A percentile compares a stretch with the other conserved stretches of the same genome.
Conservation (phyloP, 1,284 basidiomycete genomes). For the Peniophora sp. region DNA sequence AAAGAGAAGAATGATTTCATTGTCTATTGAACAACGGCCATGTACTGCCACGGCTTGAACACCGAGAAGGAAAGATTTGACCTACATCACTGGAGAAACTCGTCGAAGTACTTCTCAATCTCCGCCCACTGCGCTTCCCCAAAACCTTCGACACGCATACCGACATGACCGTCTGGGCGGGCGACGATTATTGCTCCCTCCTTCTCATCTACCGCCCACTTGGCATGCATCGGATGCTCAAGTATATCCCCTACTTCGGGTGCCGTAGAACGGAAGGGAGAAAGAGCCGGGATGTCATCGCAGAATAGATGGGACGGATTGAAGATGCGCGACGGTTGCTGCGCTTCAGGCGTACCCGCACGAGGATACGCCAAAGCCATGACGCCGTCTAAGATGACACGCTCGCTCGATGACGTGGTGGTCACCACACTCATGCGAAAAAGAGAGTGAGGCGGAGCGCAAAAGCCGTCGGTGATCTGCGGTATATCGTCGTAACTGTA, state of each 20-base stretch:
- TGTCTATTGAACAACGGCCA: too few relatives aligned
- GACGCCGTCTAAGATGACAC: slow-evolving; percentile 4
- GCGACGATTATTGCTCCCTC: slow-evolving; percentile 15
- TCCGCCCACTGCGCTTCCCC: slow-evolving; percentile 2
- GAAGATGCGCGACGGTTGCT: slow-evolving; percentile 3
- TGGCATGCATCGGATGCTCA: slow-evolving; percentile 5
- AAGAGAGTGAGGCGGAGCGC: slow-evolving; percentile 4
- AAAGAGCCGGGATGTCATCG: slow-evolving; percentile 7
- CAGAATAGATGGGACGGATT: slow-evolving; percentile 6
- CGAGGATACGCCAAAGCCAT: slow-evolving; percentile 4
- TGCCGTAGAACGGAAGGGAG: slow-evolving; percentile 5
- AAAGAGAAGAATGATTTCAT: too few relatives aligned
- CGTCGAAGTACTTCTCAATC: slow-evolving; percentile 7
- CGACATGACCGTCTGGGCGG: slow-evolving; percentile 17
- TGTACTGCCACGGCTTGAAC: too few relatives aligned
- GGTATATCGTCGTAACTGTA: slow-evolving; percentile 9
- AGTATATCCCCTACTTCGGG: slow-evolving; percentile 7
- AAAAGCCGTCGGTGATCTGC: slow-evolving; percentile 4
- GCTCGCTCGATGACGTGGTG: slow-evolving; percentile 2
- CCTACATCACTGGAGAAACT: too few relatives aligned
- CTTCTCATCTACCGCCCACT: slow-evolving; percentile 6
- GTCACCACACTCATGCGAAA: slow-evolving; percentile 5
- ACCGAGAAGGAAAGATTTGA: too few relatives aligned
- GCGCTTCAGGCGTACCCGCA: not conserved
- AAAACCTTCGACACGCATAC: slow-evolving; percentile 2